Evolutionary conservation across 352 stramenopile species (phyloP).

Genomic region (Globisporangium cystogenes): DNA sequence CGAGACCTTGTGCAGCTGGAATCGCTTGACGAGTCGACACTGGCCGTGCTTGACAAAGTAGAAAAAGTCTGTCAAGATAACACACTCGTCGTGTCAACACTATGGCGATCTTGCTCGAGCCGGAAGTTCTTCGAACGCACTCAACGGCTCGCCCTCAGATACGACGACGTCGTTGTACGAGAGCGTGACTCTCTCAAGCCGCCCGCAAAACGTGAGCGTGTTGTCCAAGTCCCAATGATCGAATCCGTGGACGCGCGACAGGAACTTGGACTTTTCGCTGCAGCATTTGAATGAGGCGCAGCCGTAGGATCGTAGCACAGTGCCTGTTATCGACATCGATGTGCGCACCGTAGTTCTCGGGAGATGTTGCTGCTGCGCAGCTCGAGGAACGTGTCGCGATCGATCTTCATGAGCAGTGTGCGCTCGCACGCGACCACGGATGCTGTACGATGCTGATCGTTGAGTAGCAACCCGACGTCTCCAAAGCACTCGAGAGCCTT

Average conservation of each 20-base stretch:
- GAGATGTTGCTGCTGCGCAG: slow-evolving; percentile 47
- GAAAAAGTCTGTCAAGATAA: slow-evolving; percentile 27
- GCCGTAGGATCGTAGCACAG: too few species aligned
- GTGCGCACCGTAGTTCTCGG: slow-evolving; percentile 42
- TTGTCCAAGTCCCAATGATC: slow-evolving; percentile 63
- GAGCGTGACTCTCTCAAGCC: slow-evolving; percentile 54
- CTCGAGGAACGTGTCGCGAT: slow-evolving; percentile 55
- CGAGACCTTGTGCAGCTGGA: slow-evolving; percentile 12
- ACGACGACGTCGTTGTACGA: slow-evolving; percentile 68
- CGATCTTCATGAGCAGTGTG: slow-evolving; percentile 68
- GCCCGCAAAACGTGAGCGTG: slow-evolving; percentile 44
- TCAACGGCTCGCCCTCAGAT: slow-evolving; percentile 42
- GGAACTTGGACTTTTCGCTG: slow-evolving; percentile 64
- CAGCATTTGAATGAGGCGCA: not conserved
- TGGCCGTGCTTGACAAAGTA: slow-evolving; percentile 67
- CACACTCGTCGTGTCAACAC: too few species aligned
- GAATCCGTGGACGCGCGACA: slow-evolving; percentile 33
- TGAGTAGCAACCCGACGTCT: slow-evolving; percentile 53
- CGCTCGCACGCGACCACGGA: slow-evolving; percentile 63
- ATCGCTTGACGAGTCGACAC: slow-evolving; percentile 56
- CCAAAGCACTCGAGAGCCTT: slow-evolving; percentile 70
- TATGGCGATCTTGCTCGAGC: too few species aligned
- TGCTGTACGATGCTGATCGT: slow-evolving; percentile 52
- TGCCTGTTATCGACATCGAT: too few species aligned
- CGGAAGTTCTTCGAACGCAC: slow-evolving; percentile 24